Evolutionary conservation across 2,329 filamentous ascomycete genomes (phyloP).

Genomic region (Arthrobotrys sphaeroides): DNA sequence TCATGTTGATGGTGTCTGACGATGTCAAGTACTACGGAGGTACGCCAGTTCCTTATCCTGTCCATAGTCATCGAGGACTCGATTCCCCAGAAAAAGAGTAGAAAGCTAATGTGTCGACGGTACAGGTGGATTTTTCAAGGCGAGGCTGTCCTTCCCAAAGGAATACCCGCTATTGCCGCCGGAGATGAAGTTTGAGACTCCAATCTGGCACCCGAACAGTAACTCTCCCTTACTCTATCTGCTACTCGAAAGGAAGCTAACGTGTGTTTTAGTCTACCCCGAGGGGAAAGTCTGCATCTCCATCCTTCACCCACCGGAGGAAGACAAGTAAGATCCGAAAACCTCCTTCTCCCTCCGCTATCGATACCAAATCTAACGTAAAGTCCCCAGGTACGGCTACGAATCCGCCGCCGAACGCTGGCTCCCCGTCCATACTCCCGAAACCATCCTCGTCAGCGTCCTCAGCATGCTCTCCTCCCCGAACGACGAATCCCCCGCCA

Average conservation of each 20-base stretch:
- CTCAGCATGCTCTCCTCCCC: constrained; percentile 92
- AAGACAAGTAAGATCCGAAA: constrained; percentile 74
- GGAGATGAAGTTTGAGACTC: constrained; percentile 83
- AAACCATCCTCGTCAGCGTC: constrained; percentile 90
- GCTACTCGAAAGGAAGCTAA: constrained; percentile 11
- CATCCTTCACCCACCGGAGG: constrained; percentile 93
- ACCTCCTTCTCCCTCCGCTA: not conserved
- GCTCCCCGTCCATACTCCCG: constrained; percentile 92
- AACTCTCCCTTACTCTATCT: constrained; percentile 58
- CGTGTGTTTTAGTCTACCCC: constrained; percentile 72
- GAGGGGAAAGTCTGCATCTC: constrained; percentile 93
- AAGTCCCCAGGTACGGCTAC: constrained; percentile 73
- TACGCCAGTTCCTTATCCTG: constrained; percentile 62
- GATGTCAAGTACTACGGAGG: constrained; percentile 94
- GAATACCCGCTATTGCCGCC: constrained; percentile 90
- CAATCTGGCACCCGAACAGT: constrained; percentile 94
- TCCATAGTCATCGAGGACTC: not conserved
- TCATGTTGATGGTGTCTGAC: constrained; percentile 98
- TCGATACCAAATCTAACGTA: constrained; percentile 6
- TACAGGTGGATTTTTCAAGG: constrained; percentile 89
- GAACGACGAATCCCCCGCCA: constrained; percentile 94
- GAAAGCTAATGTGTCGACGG: constrained; percentile 2
- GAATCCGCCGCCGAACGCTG: constrained; percentile 89
- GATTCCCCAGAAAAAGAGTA: not conserved
- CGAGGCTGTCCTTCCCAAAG: constrained; percentile 80